Percentiles rank a stretch among this genome's conserved stretches.
Evolutionary conservation across 2,329 filamentous ascomycete species (phyloP).

Genomic region (Arthroderma uncinatum): DNA sequence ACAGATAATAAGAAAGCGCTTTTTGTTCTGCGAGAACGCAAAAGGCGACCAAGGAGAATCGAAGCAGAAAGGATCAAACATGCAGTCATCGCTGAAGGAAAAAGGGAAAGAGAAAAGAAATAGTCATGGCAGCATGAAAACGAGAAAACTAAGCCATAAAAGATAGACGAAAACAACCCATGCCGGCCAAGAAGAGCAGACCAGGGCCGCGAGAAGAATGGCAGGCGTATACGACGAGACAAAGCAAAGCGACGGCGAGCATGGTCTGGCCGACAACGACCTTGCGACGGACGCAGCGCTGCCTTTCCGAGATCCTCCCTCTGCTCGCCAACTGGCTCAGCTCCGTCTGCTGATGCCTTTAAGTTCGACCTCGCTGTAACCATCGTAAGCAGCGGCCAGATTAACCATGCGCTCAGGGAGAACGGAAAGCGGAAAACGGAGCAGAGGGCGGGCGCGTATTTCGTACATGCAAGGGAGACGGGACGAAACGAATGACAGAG

Average conservation of each 20-base stretch:
- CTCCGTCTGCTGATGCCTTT: slow-evolving; percentile 45
- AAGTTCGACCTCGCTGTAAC: slow-evolving; percentile 54
- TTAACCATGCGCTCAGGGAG: not conserved
- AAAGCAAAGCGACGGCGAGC: not conserved
- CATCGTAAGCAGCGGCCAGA: slow-evolving; percentile 12
- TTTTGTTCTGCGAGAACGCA: not conserved
- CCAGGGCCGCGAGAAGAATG: not conserved
- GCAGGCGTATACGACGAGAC: not conserved
- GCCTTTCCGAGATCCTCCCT: slow-evolving; percentile 6
- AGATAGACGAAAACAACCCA: not conserved
- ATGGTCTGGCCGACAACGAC: not conserved
- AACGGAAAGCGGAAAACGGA: not conserved
- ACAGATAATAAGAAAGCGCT: not conserved
- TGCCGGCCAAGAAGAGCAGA: not conserved
- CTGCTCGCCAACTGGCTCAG: slow-evolving; percentile 29
- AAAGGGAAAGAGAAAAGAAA: not conserved
- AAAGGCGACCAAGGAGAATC: not conserved
- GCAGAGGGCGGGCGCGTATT: not conserved
- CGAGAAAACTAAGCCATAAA: not conserved
- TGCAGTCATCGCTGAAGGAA: not conserved
- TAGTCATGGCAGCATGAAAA: not conserved
- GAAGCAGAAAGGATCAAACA: not conserved
- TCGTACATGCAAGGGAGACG: not conserved
- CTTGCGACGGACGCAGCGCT: slow-evolving; percentile 1
- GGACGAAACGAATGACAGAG: not conserved